Evolutionary conservation across 805 yeast genomes (phyloP), one percentile per base, ranked within the genome.

Genomic region (Candida maesae): DNA sequence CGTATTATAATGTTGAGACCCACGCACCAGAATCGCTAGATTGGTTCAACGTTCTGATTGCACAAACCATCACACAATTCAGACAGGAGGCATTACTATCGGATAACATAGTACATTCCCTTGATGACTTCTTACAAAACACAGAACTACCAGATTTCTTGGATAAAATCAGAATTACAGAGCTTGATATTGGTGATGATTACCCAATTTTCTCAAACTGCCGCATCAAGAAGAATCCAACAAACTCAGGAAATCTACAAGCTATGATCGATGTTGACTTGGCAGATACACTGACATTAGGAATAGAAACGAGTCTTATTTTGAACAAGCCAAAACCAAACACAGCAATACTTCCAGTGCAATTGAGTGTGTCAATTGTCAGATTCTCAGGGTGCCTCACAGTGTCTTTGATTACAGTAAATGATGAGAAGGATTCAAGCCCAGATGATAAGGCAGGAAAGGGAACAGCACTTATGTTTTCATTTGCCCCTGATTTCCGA

Each of bases 201-300:
- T 93, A 82, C 59, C 99, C 99, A 3, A 86, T 93, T 38, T 86
- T 93, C 59, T 85, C 95, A 42, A 93, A 93, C 57, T 93, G 99
- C 63, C 73, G 95, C 36, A 85, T 93, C 28, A 72, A 71, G 47
- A 79, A 78, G 45, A 73, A 76, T 41, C 73, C 74, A 17, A 67
- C 67, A 2, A 69, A 75, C 16, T 56, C 63, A 17, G 69, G 69
- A 27, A 74, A 63, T 33, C 60, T 76, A 68, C 95, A 89, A 58
- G 96, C 95, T 1, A 86, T 84, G 51, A 89, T 90, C 24, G 96
- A 90, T 61, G 95, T 90, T 25, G 95, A 88, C 59, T 69, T 90
- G 35, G 78, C 90, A 12, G 97, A 90, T 56, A 82, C 95, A 5
- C 65, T 90, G 27, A 86, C 96, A 0, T 66, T 90, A 21, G 96